Evolutionary conservation across 108 stramenopile genomes (phyloP), one percentile per base, ranked within the genome.

Genomic region (Skeletonema menzelii): DNA sequence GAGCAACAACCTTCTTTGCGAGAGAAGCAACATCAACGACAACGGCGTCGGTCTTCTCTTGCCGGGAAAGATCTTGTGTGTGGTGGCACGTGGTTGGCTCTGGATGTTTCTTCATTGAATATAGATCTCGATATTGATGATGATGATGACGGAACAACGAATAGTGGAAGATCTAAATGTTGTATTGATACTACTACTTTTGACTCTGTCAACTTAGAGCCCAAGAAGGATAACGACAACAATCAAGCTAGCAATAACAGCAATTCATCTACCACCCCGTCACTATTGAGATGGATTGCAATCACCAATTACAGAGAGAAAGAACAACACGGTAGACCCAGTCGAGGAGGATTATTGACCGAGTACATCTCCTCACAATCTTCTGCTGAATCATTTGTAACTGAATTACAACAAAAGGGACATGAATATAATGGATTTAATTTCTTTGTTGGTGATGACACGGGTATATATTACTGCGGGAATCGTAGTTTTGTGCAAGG

Each of bases 341-440:
- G 70, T 28, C 59, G 70, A 27, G 70, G 70, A 5, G 60, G 42
- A 17, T 28, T 71, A 38, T 31, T 71, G 8, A 31, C 46, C 60
- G 70, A 71, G 14, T 71, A 59, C 47, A 62, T 71, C 28, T 26
- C 13, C 56, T 37, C 35, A 37, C 35, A 37, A 11, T 37, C 57
- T 1, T 42, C 69, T 12, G 70, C 70, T 10, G 4, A 63, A 32
- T 46, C 44, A 28, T 71, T 71, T 55, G 49, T 53, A 31, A 19
- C 7, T 0, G 15, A 71, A 5, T 32, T 71, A 20, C 26, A 42
- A 28, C 60, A 47, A 11, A 49, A 31, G 31, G 70, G 70, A 17
- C 20, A 71, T 1, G 61, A 71, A 71, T 71, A 71, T 19, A 71
- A 71, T 53, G 70, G 61, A 35, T 71, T 71, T 61, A 71, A 60